These are phyloP conservation scores for Spongispora temasekensis DNA, from an alignment of 1,284 basidiomycete species.

Conservation along the genomic window DNA sequence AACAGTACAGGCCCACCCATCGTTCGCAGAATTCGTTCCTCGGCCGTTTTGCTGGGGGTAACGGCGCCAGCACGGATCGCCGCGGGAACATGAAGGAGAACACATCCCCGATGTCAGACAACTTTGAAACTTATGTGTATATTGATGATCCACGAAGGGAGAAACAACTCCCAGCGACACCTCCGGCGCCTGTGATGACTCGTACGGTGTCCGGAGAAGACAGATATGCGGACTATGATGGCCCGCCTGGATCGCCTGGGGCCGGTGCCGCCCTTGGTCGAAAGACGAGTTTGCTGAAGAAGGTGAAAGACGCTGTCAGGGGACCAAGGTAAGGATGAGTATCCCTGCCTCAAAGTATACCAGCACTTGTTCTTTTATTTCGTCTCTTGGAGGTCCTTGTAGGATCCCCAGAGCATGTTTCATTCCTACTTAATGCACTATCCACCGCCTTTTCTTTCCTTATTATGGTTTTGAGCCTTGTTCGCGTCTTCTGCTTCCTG, in stretches of 20 bases:
- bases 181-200: conserved; percentile 33
- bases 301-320: conserved; percentile 69
- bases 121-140: conserved; percentile 60
- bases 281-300: conserved; percentile 78
- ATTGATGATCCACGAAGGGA: conserved; percentile 56
- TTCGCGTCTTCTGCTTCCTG: conserved; percentile 28
- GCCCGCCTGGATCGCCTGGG: conserved; percentile 33
- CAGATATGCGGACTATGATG: conserved; percentile 53
- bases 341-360: conserved; percentile 6
- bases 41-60: conserved; percentile 60
- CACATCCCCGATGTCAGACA: conserved; percentile 42
- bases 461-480: conserved; percentile 12
- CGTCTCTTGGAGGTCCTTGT: conserved; percentile 9
- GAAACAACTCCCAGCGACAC: conserved; percentile 68
- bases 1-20: conserved; percentile 59
- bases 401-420: conserved; percentile 4
- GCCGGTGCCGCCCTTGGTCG: conserved; percentile 56
- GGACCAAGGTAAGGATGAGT: conserved; percentile 47
- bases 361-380: conserved; percentile 3
- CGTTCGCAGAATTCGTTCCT: conserved; percentile 70
- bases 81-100: conserved; percentile 33
- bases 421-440: not conserved
- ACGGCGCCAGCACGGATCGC: conserved; percentile 26
- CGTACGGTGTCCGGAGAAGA: conserved; percentile 36
- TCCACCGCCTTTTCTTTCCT: conserved; percentile 2